Evolutionary conservation across 441 rosid species (phyloP), one percentile per base, ranked within the genome.

Genomic region (Aleurites moluccanus): DNA sequence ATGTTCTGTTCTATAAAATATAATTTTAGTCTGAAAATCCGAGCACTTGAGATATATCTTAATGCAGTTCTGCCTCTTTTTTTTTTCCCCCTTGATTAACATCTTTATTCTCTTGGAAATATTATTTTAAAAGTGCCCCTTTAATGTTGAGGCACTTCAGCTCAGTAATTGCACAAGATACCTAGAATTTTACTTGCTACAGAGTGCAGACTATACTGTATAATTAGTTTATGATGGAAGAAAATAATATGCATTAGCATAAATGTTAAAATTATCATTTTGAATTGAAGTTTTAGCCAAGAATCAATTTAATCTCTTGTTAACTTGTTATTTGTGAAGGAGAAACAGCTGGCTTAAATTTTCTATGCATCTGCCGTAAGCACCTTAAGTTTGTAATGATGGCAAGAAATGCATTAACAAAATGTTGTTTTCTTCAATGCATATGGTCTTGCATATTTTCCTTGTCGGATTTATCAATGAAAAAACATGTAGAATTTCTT

Each of bases 401-500:
- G 71, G 56, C 71, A 25, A 57, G 3, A 50, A 30, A 14, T 4
- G 28, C 40, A 14, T 53, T 23, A 23, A 40, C 64, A 64, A 42
- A 42, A 3, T 64, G 25, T 52, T 47, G 6, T 38, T 33, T 62
- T 50, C 23, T 47, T 42, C 21, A 49, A 64, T 30, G 10, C 38
- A 8, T 16, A 7, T 53, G 40, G 27, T 55, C 40, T 66, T 56
- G 3, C n/a, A n/a, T 38, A 20, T 67, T 62, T 42, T 47, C n/a
- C 62, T n/a, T 52, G 42, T 44, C 8, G 64, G 42, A 53, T 50
- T 44, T 23, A 28, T 67, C 67, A 7, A 67, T 57, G 72, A 11
- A 47, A 74, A 53, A 4, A 40, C 42, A 14, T 20, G 30, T 27
- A 15, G 55, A 67, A 75, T 63, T 69, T 73, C 80, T 80, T 76